Conservation (phyloP, 352 stramenopile genomes). For the Blastocystis sp. region DNA sequence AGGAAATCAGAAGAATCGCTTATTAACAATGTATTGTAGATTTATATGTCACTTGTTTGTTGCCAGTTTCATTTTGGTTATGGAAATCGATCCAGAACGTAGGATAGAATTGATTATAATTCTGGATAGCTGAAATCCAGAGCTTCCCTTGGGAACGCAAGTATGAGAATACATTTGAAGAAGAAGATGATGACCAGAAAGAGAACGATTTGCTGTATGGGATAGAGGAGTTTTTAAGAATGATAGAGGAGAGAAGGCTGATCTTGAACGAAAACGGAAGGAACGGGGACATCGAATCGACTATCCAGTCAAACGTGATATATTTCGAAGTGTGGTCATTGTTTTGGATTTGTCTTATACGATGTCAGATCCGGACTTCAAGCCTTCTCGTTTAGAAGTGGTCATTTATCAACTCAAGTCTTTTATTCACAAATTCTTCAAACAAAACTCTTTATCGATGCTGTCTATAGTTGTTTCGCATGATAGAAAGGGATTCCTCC, state of each 20-base stretch:
- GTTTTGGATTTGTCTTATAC: conserved; percentile 54
- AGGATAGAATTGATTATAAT: background rate
- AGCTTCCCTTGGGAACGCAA: conserved; percentile 40
- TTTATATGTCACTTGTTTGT: background rate
- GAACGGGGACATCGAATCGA: conserved; percentile 43
- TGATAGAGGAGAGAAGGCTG: background rate
- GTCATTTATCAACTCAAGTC: conserved; percentile 38
- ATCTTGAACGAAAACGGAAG: background rate
- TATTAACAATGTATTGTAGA: background rate
- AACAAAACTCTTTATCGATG: conserved; percentile 50
- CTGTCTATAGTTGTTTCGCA: conserved; percentile 57
- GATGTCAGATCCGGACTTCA: conserved; percentile 46
- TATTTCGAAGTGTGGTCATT: conserved; percentile 41
- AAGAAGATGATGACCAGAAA: conserved; percentile 21
- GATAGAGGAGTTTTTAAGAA: background rate
- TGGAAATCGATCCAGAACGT: conserved; percentile 1
- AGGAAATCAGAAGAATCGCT: background rate
- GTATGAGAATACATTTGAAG: conserved; percentile 36
- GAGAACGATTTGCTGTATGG: background rate
- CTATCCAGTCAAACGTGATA: conserved; percentile 15
- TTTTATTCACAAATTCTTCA: conserved; percentile 40
- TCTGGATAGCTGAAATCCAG: conserved; percentile 31
- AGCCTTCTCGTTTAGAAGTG: conserved; percentile 51
- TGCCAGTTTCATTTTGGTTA: background rate
- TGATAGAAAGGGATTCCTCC: conserved; percentile 29